These are phyloP conservation scores for Hypoxylon trugodes DNA, from an alignment of 495 filamentous ascomycete species.

Conservation along the genomic window DNA sequence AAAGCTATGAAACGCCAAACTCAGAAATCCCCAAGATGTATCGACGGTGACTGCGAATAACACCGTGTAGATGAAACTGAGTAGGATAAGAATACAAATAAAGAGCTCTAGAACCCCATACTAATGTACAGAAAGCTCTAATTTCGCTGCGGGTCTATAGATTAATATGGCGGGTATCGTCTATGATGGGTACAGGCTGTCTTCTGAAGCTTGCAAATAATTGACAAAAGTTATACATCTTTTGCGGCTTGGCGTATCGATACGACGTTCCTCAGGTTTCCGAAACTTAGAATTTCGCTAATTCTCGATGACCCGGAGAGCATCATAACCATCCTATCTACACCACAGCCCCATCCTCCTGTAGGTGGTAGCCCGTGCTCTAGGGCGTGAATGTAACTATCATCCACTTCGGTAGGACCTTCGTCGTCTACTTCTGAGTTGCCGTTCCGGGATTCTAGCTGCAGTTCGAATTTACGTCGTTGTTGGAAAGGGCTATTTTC, in stretches of 20 bases:
- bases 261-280: conserved; percentile 77
- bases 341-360: conserved; percentile 93
- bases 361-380: conserved; percentile 92
- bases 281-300: conserved; percentile 85
- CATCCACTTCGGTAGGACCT: conserved; percentile 65
- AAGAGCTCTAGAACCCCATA: no score
- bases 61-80: no score
- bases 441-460: conserved; percentile 51
- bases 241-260: conserved; percentile 42
- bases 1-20: no score
- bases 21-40: no score
- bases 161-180: no score
- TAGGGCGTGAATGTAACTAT: conserved; percentile 82
- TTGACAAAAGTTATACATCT: neutral
- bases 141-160: no score
- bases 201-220: neutral
- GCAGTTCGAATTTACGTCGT: conserved; percentile 77
- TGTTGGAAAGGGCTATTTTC: conserved; percentile 94
- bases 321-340: conserved; percentile 90
- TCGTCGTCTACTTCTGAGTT: conserved; percentile 22
- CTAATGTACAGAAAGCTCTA: no score
- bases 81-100: no score
- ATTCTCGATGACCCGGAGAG: conserved; percentile 80
- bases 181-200: conserved; percentile 3
- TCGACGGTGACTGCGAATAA: no score